Evolutionary conservation across 2,329 filamentous ascomycete genomes (phyloP), one percentile per base, ranked within the genome.

Genomic region (Alternaria postmessia): DNA sequence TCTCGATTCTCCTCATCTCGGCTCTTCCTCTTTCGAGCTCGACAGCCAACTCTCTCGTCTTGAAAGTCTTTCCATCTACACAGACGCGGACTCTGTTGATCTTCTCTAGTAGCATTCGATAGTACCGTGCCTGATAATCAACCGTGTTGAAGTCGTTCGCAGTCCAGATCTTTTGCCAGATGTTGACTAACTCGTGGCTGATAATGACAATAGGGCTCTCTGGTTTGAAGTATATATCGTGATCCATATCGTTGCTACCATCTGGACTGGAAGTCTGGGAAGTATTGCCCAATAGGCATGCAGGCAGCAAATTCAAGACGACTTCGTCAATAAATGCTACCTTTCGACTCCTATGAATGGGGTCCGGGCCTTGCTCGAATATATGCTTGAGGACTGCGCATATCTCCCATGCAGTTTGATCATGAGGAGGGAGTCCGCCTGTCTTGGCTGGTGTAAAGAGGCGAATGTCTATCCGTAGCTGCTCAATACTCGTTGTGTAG

Each of bases 161-260:
- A 26, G 64, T 55, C 76, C 76, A 78, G 3, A 78, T 71, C 44
- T 66, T 71, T 32, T 72, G 68, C 75, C 75, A 78, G 24, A 78
- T 70, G 39, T 73, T 66, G 2, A 75, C 58, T 5, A 78, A 64
- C 39, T 76, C 53, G 18, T 60, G 38, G 2, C 57, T 39, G 7
- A 51, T 41, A 22, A 41, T 41, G 18, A 41, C 9, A 11, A 12
- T 41, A 18, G 38, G 38, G 18, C 38, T 41, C 5, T 41, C 38
- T 41, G 38, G 18, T 41, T 12, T 12, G 38, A 9, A 41, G 11
- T 14, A 12, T 5, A 22, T 7, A 41, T 20, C n/a, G 38, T 39
- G 8, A 11, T 9, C n/a, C 38, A 18, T 39, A 16, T 18, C 14
- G 14, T 30, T 46, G 43, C n/a, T n/a, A 9, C 43, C 43, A 30